These are phyloP conservation scores for Citrullus mucosospermus DNA, from an alignment of 306 rosid genomes.

Conservation along the genomic window DNA sequence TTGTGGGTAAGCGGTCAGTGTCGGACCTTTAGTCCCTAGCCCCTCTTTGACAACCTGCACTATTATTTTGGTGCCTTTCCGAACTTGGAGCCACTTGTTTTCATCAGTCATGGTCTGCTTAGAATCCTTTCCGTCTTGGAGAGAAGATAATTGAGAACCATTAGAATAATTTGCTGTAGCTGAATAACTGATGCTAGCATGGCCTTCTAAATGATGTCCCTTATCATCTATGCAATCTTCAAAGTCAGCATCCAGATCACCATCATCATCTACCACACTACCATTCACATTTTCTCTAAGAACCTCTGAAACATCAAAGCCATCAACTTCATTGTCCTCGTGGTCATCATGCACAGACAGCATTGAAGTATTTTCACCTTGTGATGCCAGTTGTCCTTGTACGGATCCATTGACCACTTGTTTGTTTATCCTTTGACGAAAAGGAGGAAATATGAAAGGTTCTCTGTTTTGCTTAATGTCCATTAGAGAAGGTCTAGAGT, in stretches of 20 bases:
- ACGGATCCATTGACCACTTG: conserved; percentile 20
- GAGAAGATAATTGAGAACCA: conserved; percentile 27
- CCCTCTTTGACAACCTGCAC: conserved; percentile 98
- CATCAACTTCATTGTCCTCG: conserved; percentile 63
- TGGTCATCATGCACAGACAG: conserved; percentile 36
- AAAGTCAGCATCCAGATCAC: conserved; percentile 52
- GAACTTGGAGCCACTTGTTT: conserved; percentile 67
- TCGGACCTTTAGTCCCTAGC: conserved; percentile 85
- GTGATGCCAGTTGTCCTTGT: conserved; percentile 19
- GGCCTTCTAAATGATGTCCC: conserved; percentile 41
- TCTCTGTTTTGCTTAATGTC: conserved; percentile 65
- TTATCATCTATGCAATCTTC: conserved; percentile 48
- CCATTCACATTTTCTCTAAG: conserved; percentile 42
- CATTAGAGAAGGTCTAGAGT: conserved; percentile 71
- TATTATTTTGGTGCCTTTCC: conserved; percentile 76
- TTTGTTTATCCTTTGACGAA: conserved; percentile 42
- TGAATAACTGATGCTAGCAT: conserved; percentile 22
- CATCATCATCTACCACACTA: conserved; percentile 35
- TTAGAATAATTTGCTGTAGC: conserved; percentile 34
- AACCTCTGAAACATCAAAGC: conserved; percentile 53
- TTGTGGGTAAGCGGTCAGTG: conserved; percentile 70
- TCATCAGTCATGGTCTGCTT: conserved; percentile 16
- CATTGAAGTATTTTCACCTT: conserved; percentile 16
- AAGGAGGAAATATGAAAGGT: conserved; percentile 91
- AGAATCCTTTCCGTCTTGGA: conserved; percentile 34